phyloP scores from a whole-genome alignment of 331 rosid genomes.

The Telfairia occidentalis region DNA sequence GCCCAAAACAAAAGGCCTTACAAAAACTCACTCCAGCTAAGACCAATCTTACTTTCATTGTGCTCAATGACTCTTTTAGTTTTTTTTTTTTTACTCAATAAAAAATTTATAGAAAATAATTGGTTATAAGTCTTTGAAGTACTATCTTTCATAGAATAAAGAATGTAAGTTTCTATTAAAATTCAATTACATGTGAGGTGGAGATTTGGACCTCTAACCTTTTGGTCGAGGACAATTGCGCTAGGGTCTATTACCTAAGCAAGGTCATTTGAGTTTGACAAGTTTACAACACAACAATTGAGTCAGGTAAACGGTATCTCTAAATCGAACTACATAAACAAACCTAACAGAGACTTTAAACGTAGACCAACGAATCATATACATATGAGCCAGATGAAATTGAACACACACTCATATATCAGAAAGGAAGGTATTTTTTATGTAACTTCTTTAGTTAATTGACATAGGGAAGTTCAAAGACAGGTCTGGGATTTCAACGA shows the following conservation, averaged over 20 bases:
- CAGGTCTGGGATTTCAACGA: background rate
- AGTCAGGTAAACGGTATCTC: background rate
- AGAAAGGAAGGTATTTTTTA: background rate
- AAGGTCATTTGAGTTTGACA: background rate
- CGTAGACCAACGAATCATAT: background rate
- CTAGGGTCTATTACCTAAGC: background rate
- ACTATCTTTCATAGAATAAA: background rate
- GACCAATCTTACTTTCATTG: background rate
- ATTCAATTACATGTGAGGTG: too few species aligned
- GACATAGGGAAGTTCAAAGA: background rate
- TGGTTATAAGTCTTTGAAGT: background rate
- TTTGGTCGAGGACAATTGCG: too few species aligned
- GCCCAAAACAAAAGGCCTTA: background rate
- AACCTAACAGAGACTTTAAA: background rate
- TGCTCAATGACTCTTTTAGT: background rate
- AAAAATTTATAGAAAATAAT: background rate
- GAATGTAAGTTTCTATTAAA: too few species aligned
- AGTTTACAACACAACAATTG: background rate
- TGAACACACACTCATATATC: background rate
- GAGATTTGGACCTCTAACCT: too few species aligned
- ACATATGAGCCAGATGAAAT: background rate
- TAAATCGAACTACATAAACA: background rate
- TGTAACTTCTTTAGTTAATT: background rate
- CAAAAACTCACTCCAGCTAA: background rate
- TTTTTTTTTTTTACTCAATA: background rate